Evolutionary conservation across 1,139 yeast species (phyloP).

Genomic region (Kodamaea plutei): DNA sequence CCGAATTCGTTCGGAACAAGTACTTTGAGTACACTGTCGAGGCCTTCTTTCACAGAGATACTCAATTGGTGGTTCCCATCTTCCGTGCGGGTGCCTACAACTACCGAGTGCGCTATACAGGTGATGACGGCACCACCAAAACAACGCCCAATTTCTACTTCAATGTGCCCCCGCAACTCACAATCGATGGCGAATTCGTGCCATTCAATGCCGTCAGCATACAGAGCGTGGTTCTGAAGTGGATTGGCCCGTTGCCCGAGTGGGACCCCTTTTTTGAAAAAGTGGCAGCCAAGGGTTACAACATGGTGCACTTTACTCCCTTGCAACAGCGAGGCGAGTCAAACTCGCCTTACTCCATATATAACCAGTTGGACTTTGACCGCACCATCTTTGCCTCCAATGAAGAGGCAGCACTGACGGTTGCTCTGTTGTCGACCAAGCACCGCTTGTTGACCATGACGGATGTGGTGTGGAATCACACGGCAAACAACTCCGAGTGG

Average conservation of each 20-base stretch:
- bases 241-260: constrained; percentile 65
- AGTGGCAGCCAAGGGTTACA: constrained; percentile 74
- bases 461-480: constrained; percentile 92
- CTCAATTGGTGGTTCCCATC: constrained; percentile 56
- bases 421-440: constrained; percentile 44
- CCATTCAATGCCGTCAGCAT: constrained; percentile 79
- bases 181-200: constrained; percentile 49
- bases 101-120: constrained; percentile 53
- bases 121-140: constrained; percentile 24
- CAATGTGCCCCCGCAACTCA: constrained; percentile 74
- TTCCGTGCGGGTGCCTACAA: constrained; percentile 77
- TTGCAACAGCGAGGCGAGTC: constrained; percentile 84
- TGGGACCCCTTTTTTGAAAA: constrained; percentile 68
- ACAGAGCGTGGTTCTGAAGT: constrained; percentile 85
- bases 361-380: constrained; percentile 79
- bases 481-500: constrained; percentile 90
- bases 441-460: constrained; percentile 72
- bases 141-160: constrained; percentile 64
- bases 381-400: constrained; percentile 51
- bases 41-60: constrained; percentile 56
- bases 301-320: constrained; percentile 95
- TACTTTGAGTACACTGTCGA: constrained; percentile 47
- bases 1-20: constrained; percentile 51
- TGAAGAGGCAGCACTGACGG: constrained; percentile 25
- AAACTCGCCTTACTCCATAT: constrained; percentile 88